A percentile compares a stretch with the other conserved stretches of the same genome.
These are phyloP conservation scores for Pseudotulostoma volvatum DNA, from an alignment of 495 filamentous ascomycete genomes.

Conservation along the genomic window DNA sequence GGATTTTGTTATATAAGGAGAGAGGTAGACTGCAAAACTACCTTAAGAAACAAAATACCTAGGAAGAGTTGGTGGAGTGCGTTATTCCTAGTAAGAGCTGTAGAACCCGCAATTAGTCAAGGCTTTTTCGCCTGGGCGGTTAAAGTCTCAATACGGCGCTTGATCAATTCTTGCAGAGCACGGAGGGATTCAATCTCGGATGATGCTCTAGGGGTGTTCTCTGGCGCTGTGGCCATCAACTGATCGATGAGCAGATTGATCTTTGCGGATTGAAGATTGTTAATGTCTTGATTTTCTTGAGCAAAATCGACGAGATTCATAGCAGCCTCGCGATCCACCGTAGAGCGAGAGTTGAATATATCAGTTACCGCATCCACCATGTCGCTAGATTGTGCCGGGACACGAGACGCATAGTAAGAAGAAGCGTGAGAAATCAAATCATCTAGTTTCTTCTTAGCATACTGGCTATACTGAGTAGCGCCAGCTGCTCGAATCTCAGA, in stretches of 20 bases:
- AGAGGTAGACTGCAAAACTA: not conserved
- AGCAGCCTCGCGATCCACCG: constrained; percentile 16
- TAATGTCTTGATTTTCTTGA: constrained; percentile 4
- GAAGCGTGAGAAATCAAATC: constrained; percentile 10
- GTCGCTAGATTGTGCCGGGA: constrained; percentile 8
- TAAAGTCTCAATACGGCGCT: constrained; percentile 12
- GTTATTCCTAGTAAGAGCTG: too few species aligned
- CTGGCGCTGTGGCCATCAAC: constrained; percentile 12
- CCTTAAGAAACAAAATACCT: not conserved
- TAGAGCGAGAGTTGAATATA: constrained; percentile 14
- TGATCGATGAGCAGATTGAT: constrained; percentile 17
- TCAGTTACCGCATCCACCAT: constrained; percentile 2
- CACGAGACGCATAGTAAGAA: constrained; percentile 11
- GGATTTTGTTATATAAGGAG: not conserved
- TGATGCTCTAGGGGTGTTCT: constrained; percentile 8
- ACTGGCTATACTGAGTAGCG: constrained; percentile 9
- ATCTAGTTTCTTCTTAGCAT: constrained; percentile 13
- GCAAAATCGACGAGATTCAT: constrained; percentile 16
- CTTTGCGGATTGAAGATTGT: constrained; percentile 4
- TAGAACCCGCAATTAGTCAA: too few species aligned
- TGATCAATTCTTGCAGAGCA: constrained; percentile 14
- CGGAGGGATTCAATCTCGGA: constrained; percentile 15
- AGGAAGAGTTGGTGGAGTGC: not conserved
- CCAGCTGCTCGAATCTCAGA: constrained; percentile 7
- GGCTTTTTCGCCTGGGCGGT: not conserved